phyloP scores from a whole-genome alignment of 345 rosid species.

The Theobroma cacao region DNA sequence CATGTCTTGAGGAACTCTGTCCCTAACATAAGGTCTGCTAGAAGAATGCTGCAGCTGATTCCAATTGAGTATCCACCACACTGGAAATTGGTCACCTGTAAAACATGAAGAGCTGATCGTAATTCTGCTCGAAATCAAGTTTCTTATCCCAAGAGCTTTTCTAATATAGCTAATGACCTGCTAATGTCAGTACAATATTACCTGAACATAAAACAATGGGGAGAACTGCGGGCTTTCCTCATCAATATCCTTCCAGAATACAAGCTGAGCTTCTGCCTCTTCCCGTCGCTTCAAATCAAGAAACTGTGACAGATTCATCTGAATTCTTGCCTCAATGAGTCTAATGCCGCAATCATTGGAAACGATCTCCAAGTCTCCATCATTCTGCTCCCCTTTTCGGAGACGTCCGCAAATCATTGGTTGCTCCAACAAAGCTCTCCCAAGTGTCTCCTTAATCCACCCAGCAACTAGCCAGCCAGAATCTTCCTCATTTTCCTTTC shows the following conservation, averaged over 20 bases:
- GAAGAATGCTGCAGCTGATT: conserved; percentile 68
- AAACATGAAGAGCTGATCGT: neutral
- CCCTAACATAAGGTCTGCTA: conserved; percentile 50
- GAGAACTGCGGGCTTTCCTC: conserved; percentile 57
- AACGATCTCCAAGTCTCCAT: conserved; percentile 60
- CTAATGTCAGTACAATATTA: neutral
- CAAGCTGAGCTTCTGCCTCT: conserved; percentile 51
- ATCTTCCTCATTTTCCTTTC: conserved; percentile 32
- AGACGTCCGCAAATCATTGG: conserved; percentile 67
- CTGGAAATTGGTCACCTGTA: conserved; percentile 75
- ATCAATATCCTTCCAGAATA: conserved; percentile 78
- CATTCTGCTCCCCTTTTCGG: conserved; percentile 31
- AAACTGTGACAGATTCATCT: conserved; percentile 46
- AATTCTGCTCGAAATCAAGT: neutral
- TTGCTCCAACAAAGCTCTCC: conserved; percentile 48
- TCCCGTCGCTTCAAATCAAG: conserved; percentile 35
- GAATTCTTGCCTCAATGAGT: conserved; percentile 54
- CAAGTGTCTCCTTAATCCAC: conserved; percentile 75
- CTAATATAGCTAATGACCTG: too few relatives aligned
- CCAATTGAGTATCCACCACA: conserved; percentile 91
- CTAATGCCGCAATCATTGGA: conserved; percentile 73
- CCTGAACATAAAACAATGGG: conserved; percentile 79
- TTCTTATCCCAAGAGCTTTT: neutral
- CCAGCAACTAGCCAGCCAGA: conserved; percentile 67
- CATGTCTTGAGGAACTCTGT: conserved; percentile 52